These are phyloP conservation scores for Hemileia vastatrix DNA, from an alignment of 1,284 basidiomycete species.

Conservation along the genomic window DNA sequence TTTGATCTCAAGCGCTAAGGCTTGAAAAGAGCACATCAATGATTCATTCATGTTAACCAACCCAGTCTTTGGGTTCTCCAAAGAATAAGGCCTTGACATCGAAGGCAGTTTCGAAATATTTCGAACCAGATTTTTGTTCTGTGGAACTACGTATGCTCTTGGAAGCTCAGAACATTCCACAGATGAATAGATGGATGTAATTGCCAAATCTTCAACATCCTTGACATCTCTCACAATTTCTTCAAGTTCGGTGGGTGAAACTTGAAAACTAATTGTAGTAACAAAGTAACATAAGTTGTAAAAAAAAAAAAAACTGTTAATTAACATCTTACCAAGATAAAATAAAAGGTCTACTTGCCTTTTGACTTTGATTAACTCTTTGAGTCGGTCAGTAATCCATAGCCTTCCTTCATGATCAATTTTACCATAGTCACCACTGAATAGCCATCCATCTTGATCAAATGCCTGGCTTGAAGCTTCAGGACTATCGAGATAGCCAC, in stretches of 20 bases:
- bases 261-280: slow-evolving; percentile 42
- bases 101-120: slow-evolving; percentile 6
- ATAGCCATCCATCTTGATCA: slow-evolving; percentile 33
- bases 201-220: slow-evolving; percentile 38
- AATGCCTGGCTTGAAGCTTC: slow-evolving; percentile 35
- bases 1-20: slow-evolving; percentile 33
- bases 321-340: no score
- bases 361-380: slow-evolving; percentile 41
- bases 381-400: slow-evolving; percentile 36
- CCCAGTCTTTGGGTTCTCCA: background rate
- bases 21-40: slow-evolving; percentile 22
- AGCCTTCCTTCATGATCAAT: slow-evolving; percentile 32
- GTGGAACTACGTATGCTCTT: slow-evolving; percentile 40
- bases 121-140: slow-evolving; percentile 8
- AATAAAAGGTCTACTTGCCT: slow-evolving; percentile 23
- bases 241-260: slow-evolving; percentile 41
- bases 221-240: slow-evolving; percentile 35
- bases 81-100: background rate
- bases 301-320: no score
- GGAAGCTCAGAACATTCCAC: slow-evolving; percentile 37
- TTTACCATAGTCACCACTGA: slow-evolving; percentile 39
- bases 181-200: slow-evolving; percentile 31
- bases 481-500: slow-evolving; percentile 43
- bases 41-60: background rate
- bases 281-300: no score